Base-by-base conservation (phyloP, 192 early-diverging fungal species). In the Linnemannia elongata region DNA sequence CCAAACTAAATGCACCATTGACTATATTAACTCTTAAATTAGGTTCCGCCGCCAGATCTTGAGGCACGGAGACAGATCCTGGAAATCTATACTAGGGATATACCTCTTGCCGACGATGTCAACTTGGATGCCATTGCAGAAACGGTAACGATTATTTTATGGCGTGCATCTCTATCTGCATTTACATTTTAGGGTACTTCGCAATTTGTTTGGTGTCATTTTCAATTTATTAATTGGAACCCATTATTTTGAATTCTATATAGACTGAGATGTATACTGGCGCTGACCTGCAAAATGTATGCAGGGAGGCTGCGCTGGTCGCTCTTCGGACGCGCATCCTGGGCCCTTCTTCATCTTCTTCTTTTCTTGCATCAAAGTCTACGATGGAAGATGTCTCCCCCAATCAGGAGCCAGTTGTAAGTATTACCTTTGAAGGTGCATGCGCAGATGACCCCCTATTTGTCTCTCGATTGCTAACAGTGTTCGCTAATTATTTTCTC, bases 201-300 rank as follows among this genome's bases (percentile, higher is more conserved):
- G 42, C 8, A 9, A 55, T 66, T 38, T 2, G 4, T 66, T 38
- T 2, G 4, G 0, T 27, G 76, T 47, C 15, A n/a, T 10, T 3
- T 54, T 60, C 79, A 79, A 39, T 47, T 4, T 52, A 30, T 70
- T 83, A 18, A 20, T 49, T 17, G 27, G 27, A 3, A 22, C 15
- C 15, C 41, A n/a, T 42, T 73, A 12, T 15, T 33, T 78, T 39
- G 38, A 39, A 20, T 4, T 18, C 18, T 66, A 10, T 33, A 57
- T 84, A 93, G 92, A 92, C 93, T 1, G 89, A 92, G 20, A 76
- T 90, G 49, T 93, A 90, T 75, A 90, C 90, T n/a, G 88, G 91
- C 17, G 90, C 91, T 4, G 91, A 91, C 79, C 73, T 92, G 30
- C 89, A 92, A 76, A 93, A 91, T 70, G 89, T 94, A 44, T 91